Conservation (phyloP, 306 rosid genomes). For the Vachellia pachyceras region DNA sequence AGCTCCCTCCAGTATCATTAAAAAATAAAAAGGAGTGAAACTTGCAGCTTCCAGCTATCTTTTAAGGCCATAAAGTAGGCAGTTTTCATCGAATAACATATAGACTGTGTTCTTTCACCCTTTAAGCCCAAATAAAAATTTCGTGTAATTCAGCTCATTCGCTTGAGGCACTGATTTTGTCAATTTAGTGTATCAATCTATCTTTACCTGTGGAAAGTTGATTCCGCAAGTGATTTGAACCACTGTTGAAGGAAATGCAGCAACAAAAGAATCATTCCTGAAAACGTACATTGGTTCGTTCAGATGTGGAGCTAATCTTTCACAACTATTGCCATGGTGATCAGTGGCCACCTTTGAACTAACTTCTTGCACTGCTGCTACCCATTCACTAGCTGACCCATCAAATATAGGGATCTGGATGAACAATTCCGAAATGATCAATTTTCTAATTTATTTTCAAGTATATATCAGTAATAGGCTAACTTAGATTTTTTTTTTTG, state of each 20-base stretch:
- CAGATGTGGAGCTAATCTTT: constrained; percentile 70
- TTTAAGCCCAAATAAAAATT: not conserved
- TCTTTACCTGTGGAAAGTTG: constrained; percentile 73
- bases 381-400: constrained; percentile 92
- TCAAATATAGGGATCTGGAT: constrained; percentile 88
- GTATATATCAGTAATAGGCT: not conserved
- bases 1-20: not conserved
- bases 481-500: not conserved
- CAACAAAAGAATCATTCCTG: constrained; percentile 75
- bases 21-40: not conserved
- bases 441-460: constrained; percentile 19
- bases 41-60: constrained; percentile 14
- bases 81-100: not conserved
- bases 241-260: constrained; percentile 74
- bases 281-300: constrained; percentile 68
- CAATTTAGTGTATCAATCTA: constrained; percentile 22
- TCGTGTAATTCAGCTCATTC: not conserved
- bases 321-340: constrained; percentile 55
- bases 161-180: constrained; percentile 23
- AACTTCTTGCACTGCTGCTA: constrained; percentile 66
- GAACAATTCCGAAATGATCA: constrained; percentile 31
- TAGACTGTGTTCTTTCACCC: constrained; percentile 9
- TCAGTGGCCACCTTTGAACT: constrained; percentile 71
- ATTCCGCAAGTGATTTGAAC: constrained; percentile 76
- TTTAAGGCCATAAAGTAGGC: constrained; percentile 6